These are phyloP conservation scores for Tympanopsis confertula DNA, from an alignment of 2,329 filamentous ascomycete genomes.

Conservation along the genomic window DNA sequence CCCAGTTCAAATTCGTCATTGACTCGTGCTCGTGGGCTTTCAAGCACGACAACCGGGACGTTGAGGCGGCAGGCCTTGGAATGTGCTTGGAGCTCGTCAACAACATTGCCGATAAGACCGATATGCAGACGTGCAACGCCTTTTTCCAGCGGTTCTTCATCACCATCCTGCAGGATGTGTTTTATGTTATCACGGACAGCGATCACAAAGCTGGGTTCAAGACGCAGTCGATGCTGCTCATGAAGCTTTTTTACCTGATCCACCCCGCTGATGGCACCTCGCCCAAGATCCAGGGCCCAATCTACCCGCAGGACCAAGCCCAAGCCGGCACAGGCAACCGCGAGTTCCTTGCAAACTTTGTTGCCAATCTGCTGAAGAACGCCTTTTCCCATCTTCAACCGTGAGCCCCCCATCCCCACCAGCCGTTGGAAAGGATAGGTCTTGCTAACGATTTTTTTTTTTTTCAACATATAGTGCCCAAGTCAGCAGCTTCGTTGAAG, in stretches of 20 bases:
- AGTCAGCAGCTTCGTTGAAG: constrained; percentile 81
- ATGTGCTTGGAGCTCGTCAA: constrained; percentile 97
- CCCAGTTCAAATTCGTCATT: constrained; percentile 98
- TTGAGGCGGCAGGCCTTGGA: constrained; percentile 88
- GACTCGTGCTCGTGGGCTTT: constrained; percentile 99
- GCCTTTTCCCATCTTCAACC: constrained; percentile 88
- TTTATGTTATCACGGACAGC: constrained; percentile 93
- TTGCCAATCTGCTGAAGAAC: constrained; percentile 70
- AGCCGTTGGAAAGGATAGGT: neutral
- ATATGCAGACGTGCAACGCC: constrained; percentile 72
- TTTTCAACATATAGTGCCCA: constrained; percentile 47
- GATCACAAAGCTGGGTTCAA: constrained; percentile 99
- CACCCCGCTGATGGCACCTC: constrained; percentile 54
- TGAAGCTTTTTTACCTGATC: constrained; percentile 95
- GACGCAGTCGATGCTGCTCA: constrained; percentile 85
- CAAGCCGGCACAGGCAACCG: constrained; percentile 74
- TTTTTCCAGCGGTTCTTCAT: constrained; percentile 99
- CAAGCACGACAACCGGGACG: constrained; percentile 97
- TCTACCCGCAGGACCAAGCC: constrained; percentile 77
- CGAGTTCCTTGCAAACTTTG: constrained; percentile 82
- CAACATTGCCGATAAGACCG: constrained; percentile 90
- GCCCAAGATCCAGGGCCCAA: constrained; percentile 83
- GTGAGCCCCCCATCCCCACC: constrained; percentile 39
- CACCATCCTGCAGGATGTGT: constrained; percentile 89
- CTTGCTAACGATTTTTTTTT: neutral